A percentile compares a stretch with the other conserved stretches of the same genome.
Conservation (phyloP, 257 asterid genomes). For the Nicotiana attenuata region DNA sequence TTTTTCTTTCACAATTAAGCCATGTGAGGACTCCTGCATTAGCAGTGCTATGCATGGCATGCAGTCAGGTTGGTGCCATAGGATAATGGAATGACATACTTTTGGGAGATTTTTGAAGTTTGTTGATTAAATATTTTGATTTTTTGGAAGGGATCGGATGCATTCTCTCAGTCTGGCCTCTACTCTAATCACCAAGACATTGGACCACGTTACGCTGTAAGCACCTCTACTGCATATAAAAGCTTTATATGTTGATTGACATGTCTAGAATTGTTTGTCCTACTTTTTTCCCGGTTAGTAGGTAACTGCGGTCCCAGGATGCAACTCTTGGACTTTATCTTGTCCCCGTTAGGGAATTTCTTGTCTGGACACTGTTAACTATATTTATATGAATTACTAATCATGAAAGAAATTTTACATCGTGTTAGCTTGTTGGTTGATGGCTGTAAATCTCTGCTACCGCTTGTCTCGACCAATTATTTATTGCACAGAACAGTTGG, state of each 20-base stretch:
- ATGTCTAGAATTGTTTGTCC: constrained; percentile 6
- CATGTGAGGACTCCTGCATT: constrained; percentile 77
- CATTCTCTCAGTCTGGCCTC: constrained; percentile 93
- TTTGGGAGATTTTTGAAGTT: neutral
- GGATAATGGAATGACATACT: constrained; percentile 7
- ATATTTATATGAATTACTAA: neutral
- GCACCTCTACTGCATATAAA: constrained; percentile 21
- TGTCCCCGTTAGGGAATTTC: neutral
- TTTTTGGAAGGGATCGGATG: constrained; percentile 77
- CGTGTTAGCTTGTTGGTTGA: neutral
- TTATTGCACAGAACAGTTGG: neutral
- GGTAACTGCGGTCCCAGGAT: neutral
- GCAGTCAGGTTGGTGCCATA: constrained; percentile 68
- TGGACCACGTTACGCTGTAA: constrained; percentile 92
- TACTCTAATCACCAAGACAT: constrained; percentile 98
- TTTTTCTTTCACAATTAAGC: constrained; percentile 75
- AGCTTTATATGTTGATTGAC: neutral
- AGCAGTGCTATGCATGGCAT: constrained; percentile 95
- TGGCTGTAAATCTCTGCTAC: neutral
- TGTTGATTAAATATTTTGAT: neutral
- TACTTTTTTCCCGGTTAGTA: neutral
- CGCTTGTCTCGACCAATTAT: neutral
- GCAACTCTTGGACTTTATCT: neutral
- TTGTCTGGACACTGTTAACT: neutral
- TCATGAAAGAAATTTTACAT: neutral